A percentile compares a stretch with the other conserved stretches of the same genome.
Evolutionary conservation across 106 monocot genomes (phyloP).

Genomic region (Dioscorea alata): DNA sequence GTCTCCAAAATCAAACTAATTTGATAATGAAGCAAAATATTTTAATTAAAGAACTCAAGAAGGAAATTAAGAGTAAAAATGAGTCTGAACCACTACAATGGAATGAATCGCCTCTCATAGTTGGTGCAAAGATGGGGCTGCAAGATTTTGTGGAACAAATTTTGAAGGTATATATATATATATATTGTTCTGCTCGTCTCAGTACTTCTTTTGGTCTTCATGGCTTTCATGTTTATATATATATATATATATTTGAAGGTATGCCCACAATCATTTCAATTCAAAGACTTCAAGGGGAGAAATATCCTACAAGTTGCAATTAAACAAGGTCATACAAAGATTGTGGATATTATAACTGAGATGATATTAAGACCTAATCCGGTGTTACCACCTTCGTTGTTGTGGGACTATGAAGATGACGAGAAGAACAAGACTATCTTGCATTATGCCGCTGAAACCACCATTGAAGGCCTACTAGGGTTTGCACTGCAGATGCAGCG

Average conservation of each 20-base stretch:
- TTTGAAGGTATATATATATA: constrained; percentile 1
- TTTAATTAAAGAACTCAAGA: no score
- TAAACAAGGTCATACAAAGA: constrained; percentile 11
- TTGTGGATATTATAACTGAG: constrained; percentile 4
- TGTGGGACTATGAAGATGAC: constrained; percentile 5
- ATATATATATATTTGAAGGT: no score
- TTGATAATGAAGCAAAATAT: no score
- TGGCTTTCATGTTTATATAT: no score
- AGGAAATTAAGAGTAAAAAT: no score
- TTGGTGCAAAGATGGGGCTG: constrained; percentile 7
- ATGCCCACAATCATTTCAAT: not conserved
- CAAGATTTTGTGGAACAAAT: constrained; percentile 17
- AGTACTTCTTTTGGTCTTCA: no score
- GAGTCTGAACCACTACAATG: not conserved
- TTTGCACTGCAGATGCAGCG: not conserved
- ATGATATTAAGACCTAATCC: constrained; percentile 8
- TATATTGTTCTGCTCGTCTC: no score
- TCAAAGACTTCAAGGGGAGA: not conserved
- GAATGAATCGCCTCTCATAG: constrained; percentile 13
- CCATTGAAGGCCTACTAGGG: not conserved
- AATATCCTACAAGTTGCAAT: constrained; percentile 24
- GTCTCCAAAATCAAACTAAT: no score
- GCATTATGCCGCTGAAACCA: not conserved
- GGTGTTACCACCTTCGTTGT: constrained; percentile 9
- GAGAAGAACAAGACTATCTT: constrained; percentile 10